Evolutionary conservation across 768 basidiomycete genomes (phyloP).

Genomic region (Boletales sp.): DNA sequence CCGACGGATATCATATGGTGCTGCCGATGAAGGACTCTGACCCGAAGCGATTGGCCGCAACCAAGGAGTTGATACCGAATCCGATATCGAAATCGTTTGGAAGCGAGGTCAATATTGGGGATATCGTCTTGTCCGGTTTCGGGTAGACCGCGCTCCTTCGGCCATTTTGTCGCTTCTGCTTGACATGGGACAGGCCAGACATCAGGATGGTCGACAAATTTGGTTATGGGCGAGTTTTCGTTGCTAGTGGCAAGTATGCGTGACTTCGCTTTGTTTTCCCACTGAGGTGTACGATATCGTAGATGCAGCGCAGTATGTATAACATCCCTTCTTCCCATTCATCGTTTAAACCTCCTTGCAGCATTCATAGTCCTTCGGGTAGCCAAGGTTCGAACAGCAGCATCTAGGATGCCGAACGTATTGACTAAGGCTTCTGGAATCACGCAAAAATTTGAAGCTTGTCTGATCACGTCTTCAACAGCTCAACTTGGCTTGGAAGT

Average conservation of each 20-base stretch:
- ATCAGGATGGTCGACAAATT: slow-evolving; percentile 48
- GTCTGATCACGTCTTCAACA: slow-evolving; percentile 6
- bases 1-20: slow-evolving; percentile 14
- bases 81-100: slow-evolving; percentile 25
- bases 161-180: neutral
- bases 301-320: slow-evolving; percentile 45
- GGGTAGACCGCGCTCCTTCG: slow-evolving; percentile 13
- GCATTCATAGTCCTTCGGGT: slow-evolving; percentile 22
- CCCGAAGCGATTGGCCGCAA: slow-evolving; percentile 4
- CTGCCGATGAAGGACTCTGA: slow-evolving; percentile 2
- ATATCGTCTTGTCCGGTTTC: slow-evolving; percentile 25
- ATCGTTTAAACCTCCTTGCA: slow-evolving; percentile 1
- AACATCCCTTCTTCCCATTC: neutral
- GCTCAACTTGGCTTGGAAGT: slow-evolving; percentile 45
- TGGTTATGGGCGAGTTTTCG: too few species aligned
- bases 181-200: slow-evolving; percentile 35
- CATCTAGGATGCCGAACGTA: too few species aligned
- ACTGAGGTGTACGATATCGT: neutral
- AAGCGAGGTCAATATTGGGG: slow-evolving; percentile 26
- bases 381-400: too few species aligned
- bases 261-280: neutral
- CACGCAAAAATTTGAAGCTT: neutral
- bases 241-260: slow-evolving; percentile 37
- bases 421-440: too few species aligned
- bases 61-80: slow-evolving; percentile 24